Evolutionary conservation across 495 filamentous ascomycete genomes (phyloP).

Genomic region (Neurospora sp.): DNA sequence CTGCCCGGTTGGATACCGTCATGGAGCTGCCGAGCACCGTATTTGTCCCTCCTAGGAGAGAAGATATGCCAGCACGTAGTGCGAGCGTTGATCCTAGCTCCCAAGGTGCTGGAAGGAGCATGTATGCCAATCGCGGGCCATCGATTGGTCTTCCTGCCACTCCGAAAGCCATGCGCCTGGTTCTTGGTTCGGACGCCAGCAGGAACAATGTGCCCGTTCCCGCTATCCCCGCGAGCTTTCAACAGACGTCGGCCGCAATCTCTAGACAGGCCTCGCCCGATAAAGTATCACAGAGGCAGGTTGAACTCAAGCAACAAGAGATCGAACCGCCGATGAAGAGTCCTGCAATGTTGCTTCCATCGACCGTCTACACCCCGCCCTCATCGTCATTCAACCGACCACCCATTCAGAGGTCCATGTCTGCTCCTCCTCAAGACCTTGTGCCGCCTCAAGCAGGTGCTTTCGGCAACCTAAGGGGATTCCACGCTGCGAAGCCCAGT

Average conservation of each 20-base stretch:
- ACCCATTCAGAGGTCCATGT: constrained; percentile 56
- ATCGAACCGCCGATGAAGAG: constrained; percentile 12
- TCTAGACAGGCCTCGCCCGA: constrained; percentile 15
- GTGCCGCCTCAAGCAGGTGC: constrained; percentile 21
- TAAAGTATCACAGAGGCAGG: constrained; percentile 1
- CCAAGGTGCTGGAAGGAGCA: constrained; percentile 20
- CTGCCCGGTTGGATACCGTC: constrained; percentile 17
- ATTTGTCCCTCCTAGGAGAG: constrained; percentile 26
- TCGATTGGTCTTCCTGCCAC: constrained; percentile 70
- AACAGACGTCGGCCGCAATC: constrained; percentile 18
- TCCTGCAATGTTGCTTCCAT: constrained; percentile 40
- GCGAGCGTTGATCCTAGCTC: constrained; percentile 34
- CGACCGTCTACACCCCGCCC: constrained; percentile 57
- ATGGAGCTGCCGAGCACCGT: constrained; percentile 19
- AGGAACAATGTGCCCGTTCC: constrained; percentile 54
- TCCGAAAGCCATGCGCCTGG: constrained; percentile 74
- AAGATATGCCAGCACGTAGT: constrained; percentile 31
- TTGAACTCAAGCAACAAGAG: constrained; percentile 10
- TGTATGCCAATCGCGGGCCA: constrained; percentile 31
- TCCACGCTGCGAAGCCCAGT: constrained; percentile 33
- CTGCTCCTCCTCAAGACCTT: constrained; percentile 56
- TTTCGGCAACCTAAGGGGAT: constrained; percentile 44
- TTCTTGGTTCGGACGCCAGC: constrained; percentile 50
- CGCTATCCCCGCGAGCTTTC: constrained; percentile 47
- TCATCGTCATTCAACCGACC: constrained; percentile 14